Percentiles rank a stretch among this genome's conserved stretches.
Evolutionary conservation across 2,329 filamentous ascomycete species (phyloP).

Genomic region (Claviceps cyperi): DNA sequence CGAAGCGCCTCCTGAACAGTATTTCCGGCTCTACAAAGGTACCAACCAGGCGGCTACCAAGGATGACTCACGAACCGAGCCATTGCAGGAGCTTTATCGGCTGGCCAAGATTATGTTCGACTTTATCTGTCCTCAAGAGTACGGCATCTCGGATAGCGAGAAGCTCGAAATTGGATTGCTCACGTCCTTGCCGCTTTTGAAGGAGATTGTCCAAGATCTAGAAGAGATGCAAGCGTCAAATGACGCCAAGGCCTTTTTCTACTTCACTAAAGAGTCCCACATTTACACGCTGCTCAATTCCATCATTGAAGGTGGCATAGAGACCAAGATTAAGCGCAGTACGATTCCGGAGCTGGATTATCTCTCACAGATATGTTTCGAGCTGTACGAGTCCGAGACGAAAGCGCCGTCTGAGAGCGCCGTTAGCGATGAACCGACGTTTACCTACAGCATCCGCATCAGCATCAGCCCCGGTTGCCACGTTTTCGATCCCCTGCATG

Average conservation of each 20-base stretch:
- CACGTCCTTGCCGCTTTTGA: constrained; percentile 82
- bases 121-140: constrained; percentile 96
- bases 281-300: constrained; percentile 97
- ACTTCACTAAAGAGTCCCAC: constrained; percentile 98
- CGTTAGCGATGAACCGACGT: constrained; percentile 47
- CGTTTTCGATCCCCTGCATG: constrained; percentile 88
- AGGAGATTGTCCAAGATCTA: constrained; percentile 91
- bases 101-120: constrained; percentile 92
- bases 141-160: constrained; percentile 87
- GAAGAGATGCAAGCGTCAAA: constrained; percentile 95
- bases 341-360: constrained; percentile 97
- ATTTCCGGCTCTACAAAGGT: constrained; percentile 83
- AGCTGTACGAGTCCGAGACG: constrained; percentile 90
- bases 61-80: constrained; percentile 70
- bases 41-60: constrained; percentile 54
- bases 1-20: constrained; percentile 50
- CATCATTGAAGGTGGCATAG: constrained; percentile 90
- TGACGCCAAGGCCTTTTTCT: constrained; percentile 91
- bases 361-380: constrained; percentile 92
- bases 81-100: constrained; percentile 83
- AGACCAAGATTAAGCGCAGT: constrained; percentile 90
- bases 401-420: constrained; percentile 30
- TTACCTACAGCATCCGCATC: constrained; percentile 92
- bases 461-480: constrained; percentile 93
- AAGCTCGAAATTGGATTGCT: constrained; percentile 97